Percentiles rank a stretch among this genome's conserved stretches.
Conservation (phyloP, 805 yeast species). For the Saccharomycopsis fibuligera region DNA sequence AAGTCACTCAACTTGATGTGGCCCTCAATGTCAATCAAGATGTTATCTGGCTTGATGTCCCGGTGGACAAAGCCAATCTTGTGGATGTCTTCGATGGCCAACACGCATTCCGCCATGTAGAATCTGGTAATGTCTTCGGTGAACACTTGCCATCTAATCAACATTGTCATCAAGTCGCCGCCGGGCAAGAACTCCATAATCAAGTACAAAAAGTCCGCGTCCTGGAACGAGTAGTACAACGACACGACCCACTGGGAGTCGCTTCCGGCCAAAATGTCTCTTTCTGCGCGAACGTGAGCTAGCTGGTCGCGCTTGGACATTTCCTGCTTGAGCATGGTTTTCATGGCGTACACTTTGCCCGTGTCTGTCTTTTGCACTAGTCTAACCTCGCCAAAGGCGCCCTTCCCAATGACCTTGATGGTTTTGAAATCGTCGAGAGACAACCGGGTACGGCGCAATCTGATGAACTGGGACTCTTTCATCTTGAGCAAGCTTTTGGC, state of each 20-base stretch:
- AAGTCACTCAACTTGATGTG: conserved; percentile 68
- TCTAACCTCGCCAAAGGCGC: conserved; percentile 97
- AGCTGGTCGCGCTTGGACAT: conserved; percentile 92
- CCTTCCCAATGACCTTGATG: conserved; percentile 89
- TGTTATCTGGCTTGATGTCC: conserved; percentile 97
- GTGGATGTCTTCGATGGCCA: conserved; percentile 92
- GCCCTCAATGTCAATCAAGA: conserved; percentile 72
- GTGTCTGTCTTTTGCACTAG: conserved; percentile 89
- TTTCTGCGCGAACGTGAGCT: conserved; percentile 93
- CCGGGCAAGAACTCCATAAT: conserved; percentile 96
- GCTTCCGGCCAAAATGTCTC: conserved; percentile 89
- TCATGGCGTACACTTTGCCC: conserved; percentile 94
- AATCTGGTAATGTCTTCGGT: conserved; percentile 90
- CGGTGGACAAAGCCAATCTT: conserved; percentile 91
- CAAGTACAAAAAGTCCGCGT: conserved; percentile 68
- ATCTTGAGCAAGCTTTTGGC: conserved; percentile 78
- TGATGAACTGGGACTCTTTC: conserved; percentile 79
- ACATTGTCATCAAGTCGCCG: conserved; percentile 91
- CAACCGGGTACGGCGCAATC: conserved; percentile 78
- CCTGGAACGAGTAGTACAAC: conserved; percentile 67
- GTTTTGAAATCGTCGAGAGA: conserved; percentile 81
- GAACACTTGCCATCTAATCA: conserved; percentile 88
- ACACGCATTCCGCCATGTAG: conserved; percentile 93
- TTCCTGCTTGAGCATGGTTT: conserved; percentile 81
- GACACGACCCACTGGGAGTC: conserved; percentile 90